Base-by-base conservation (phyloP, 2,329 filamentous ascomycete genomes). In the Podosphaera xanthii region DNA sequence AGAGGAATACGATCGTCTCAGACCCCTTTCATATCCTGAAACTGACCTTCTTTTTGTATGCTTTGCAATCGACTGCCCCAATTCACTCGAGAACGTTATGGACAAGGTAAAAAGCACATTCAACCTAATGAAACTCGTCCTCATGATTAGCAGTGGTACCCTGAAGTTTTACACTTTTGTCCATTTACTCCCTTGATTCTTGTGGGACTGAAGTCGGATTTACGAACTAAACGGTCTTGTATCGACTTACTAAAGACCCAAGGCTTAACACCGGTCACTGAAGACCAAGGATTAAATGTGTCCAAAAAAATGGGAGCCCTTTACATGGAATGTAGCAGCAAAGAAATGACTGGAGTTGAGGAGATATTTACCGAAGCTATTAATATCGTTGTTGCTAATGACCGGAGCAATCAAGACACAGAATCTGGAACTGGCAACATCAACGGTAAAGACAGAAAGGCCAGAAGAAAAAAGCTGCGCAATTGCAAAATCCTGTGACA, bases 241-340 rank as follows among this genome's bases (percentile, higher is more conserved):
- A 95, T 97, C 72, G 92, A 98, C 70, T 89, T 98, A 71, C 87
- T 98, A 73, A 96, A 94, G 75, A 95, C 91, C 14, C 92, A 98
- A 72, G 92, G 92, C 55, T 79, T 98, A 61, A 97, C 91, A 1
- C 92, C 92, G 4, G 91, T 98, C 56, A 96, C 90, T 0, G 82
- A 83, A 57, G 87, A 94, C 67, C 91, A 98, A 72, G 92, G 91
- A 63, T 80, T 85, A 69, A 79, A 81, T 7, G 90, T 98, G 34
- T 90, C 92, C 59, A 80, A 84, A 68, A 92, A 91, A 74, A 98
- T 98, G 92, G 83, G 83, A 63, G 92, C 92, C 10, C 79, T 83
- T 68, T 98, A 98, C 75, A 91, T 95, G 80, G 92, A 98, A 74
- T 98, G 92, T 78, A 95, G 89, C 70, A 94, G 88, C 72, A 97